These are phyloP conservation scores for Cladosporium sp. DNA, from an alignment of 2,329 filamentous ascomycete species.

Conservation along the genomic window DNA sequence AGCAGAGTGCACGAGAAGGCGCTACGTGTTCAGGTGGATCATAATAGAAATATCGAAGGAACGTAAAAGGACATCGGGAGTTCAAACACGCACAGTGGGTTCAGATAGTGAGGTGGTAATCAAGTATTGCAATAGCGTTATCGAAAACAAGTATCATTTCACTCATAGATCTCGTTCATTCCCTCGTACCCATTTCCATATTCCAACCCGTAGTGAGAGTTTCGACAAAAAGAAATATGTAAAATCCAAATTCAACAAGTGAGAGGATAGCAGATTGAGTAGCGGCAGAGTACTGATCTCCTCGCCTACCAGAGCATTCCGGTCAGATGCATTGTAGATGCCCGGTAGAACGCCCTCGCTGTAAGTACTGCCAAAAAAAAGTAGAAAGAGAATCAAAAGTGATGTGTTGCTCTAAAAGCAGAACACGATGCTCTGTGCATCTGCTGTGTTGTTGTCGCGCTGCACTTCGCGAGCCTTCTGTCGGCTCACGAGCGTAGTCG, in stretches of 20 bases:
- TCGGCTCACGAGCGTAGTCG: neutral
- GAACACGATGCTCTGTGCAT: constrained; percentile 10
- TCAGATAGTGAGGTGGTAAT: neutral
- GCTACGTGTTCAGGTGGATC: neutral
- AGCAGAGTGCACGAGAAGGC: neutral
- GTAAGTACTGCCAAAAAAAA: constrained; percentile 2
- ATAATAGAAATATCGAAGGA: neutral
- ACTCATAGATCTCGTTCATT: constrained; percentile 1
- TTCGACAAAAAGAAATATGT: neutral
- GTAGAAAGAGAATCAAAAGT: neutral
- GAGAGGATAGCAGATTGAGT: neutral
- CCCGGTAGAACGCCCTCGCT: constrained; percentile 9
- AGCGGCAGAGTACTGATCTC: neutral
- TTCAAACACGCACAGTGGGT: neutral
- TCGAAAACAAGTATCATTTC: neutral
- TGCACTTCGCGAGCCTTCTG: constrained; percentile 15
- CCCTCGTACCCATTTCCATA: neutral
- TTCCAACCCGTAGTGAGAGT: neutral
- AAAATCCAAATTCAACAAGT: neutral
- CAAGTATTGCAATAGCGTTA: neutral
- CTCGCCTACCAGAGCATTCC: neutral
- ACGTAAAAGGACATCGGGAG: neutral
- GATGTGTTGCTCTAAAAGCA: constrained; percentile 3
- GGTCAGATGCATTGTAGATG: neutral
- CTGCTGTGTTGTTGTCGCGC: neutral